Conservation (phyloP, 495 filamentous ascomycete genomes). For the Xylaria grammica region DNA sequence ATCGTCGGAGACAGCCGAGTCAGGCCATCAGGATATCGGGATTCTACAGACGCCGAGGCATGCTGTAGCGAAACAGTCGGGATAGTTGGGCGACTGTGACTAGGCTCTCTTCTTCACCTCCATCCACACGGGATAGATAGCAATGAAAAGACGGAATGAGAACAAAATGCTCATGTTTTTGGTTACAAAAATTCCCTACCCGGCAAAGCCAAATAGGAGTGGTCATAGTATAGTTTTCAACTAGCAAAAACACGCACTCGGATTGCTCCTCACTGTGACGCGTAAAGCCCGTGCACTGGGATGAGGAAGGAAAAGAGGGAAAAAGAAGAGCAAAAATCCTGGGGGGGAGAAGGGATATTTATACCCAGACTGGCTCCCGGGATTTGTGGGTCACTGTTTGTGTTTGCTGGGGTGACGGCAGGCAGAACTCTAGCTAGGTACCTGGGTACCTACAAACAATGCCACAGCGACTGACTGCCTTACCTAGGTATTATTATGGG, state of each 20-base stretch:
- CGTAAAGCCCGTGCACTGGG: slow-evolving; percentile 59
- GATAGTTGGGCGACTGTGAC: background rate
- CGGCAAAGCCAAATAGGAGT: slow-evolving; percentile 45
- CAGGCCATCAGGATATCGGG: no score
- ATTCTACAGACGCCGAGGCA: no score
- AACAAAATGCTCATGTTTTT: slow-evolving; percentile 12
- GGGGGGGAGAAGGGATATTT: background rate
- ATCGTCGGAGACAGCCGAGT: no score
- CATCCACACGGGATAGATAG: slow-evolving; percentile 29
- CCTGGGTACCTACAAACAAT: no score
- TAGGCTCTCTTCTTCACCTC: slow-evolving; percentile 26
- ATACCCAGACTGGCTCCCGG: background rate
- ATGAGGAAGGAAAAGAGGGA: slow-evolving; percentile 42
- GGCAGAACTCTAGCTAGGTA: no score
- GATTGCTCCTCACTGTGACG: slow-evolving; percentile 61
- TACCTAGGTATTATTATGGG: no score
- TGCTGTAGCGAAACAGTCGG: no score
- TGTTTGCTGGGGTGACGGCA: no score
- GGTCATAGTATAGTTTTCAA: slow-evolving; percentile 61
- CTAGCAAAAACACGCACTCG: slow-evolving; percentile 62
- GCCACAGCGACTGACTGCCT: background rate
- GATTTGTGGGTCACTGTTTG: no score
- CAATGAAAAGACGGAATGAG: slow-evolving; percentile 29
- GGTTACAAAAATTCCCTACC: slow-evolving; percentile 52
- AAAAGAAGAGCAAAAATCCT: slow-evolving; percentile 6